A percentile compares a stretch with the other conserved stretches of the same genome.
phyloP scores from a whole-genome alignment of 208 protist genomes.

The Naegleria gruberi region DNA sequence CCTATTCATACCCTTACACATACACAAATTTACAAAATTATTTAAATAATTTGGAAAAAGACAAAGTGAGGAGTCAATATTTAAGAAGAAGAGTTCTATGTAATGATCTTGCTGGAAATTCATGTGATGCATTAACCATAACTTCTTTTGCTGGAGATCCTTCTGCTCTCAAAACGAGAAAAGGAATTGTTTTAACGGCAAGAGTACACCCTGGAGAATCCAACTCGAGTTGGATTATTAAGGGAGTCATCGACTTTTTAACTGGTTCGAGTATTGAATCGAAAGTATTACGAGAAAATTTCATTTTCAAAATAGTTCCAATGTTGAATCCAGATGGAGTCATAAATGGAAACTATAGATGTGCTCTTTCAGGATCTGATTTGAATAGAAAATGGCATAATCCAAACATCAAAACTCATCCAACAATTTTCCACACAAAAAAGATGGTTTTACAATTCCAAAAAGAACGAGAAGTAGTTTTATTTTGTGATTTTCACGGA shows the following conservation, averaged over 20 bases:
- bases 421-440: conserved; percentile 58
- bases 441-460: conserved; percentile 19
- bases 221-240: conserved; percentile 87
- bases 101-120: conserved; percentile 4
- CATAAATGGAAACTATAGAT: conserved; percentile 92
- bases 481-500: conserved; percentile 87
- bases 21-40: conserved; percentile 70
- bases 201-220: conserved; percentile 95
- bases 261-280: conserved; percentile 28
- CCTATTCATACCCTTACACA: conserved; percentile 90
- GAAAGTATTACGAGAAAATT: conserved; percentile 48
- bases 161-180: conserved; percentile 18
- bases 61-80: neutral
- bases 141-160: conserved; percentile 22
- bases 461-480: conserved; percentile 59
- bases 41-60: conserved; percentile 1
- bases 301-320: conserved; percentile 87
- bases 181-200: conserved; percentile 67
- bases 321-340: conserved; percentile 97
- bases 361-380: conserved; percentile 79
- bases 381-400: conserved; percentile 84
- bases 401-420: conserved; percentile 56
- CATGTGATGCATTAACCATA: conserved; percentile 2
- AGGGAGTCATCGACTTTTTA: conserved; percentile 84
- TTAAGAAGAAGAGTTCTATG: conserved; percentile 24